phyloP scores from a whole-genome alignment of 352 stramenopile species.

The Salisapilia sapeloensis region DNA sequence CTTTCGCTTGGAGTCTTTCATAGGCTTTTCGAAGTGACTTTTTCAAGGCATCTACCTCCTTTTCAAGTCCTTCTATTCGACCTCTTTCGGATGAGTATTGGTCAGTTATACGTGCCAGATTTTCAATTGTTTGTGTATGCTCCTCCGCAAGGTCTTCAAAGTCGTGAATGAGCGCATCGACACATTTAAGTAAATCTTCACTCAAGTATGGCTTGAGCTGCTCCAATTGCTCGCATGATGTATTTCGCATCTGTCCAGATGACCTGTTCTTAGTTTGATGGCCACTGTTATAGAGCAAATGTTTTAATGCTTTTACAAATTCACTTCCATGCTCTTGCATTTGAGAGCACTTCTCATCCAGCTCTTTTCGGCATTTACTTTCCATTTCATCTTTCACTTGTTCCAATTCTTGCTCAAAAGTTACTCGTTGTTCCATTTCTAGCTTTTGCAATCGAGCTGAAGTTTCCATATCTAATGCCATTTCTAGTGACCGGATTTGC shows the following conservation, averaged over 20 bases:
- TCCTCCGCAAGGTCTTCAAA: conserved; percentile 43
- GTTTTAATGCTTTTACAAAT: conserved; percentile 6
- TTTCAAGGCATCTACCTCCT: conserved; percentile 13
- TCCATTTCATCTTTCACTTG: conserved; percentile 9
- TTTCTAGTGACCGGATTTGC: conserved; percentile 14
- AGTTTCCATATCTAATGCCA: conserved; percentile 26
- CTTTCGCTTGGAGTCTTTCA: conserved; percentile 25
- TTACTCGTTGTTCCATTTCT: conserved; percentile 17
- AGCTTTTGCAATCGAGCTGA: conserved; percentile 13
- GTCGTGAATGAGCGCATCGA: conserved; percentile 23
- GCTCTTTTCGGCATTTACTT: conserved; percentile 11
- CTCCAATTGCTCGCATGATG: conserved; percentile 9
- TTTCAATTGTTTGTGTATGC: conserved; percentile 20
- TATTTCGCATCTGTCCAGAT: conserved; percentile 2
- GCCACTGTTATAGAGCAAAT: neutral
- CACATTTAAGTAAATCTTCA: conserved; percentile 23
- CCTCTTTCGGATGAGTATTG: no score
- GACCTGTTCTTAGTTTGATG: conserved; percentile 3
- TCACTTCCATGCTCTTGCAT: conserved; percentile 22
- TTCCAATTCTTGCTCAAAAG: conserved; percentile 19
- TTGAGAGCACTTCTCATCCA: conserved; percentile 18
- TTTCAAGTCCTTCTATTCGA: no score
- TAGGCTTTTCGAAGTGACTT: conserved; percentile 13
- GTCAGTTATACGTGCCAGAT: conserved; percentile 28
- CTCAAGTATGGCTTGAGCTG: conserved; percentile 26